Percentiles rank a stretch among this genome's conserved stretches.
phyloP scores from a whole-genome alignment of 225 moss, liverwort and hornwort species.

The Sphagnum contortum region DNA sequence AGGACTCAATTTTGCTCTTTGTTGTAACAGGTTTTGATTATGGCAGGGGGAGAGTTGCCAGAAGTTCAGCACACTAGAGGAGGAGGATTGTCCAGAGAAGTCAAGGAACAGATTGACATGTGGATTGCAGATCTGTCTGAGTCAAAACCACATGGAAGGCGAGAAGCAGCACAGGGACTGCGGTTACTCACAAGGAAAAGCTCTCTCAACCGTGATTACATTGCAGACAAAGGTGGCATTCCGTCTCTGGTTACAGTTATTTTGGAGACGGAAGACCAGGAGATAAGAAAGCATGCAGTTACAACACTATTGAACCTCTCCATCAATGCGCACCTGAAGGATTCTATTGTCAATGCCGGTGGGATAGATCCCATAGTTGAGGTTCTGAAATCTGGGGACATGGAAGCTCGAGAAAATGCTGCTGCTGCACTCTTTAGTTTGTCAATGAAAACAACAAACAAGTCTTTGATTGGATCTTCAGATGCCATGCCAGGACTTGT shows the following conservation, averaged over 20 bases:
- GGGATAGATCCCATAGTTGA: slow-evolving; percentile 63
- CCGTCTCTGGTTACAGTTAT: slow-evolving; percentile 45
- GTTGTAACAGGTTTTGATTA: neutral
- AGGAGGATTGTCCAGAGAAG: slow-evolving; percentile 1
- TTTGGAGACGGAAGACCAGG: slow-evolving; percentile 40
- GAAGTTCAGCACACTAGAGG: slow-evolving; percentile 2
- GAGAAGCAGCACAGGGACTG: slow-evolving; percentile 30
- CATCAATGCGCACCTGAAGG: slow-evolving; percentile 63
- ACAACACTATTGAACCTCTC: slow-evolving; percentile 84
- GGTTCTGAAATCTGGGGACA: slow-evolving; percentile 55
- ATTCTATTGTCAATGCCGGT: slow-evolving; percentile 57
- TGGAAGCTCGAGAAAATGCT: slow-evolving; percentile 80
- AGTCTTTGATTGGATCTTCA: slow-evolving; percentile 43
- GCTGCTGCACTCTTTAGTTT: slow-evolving; percentile 86
- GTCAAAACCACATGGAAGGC: slow-evolving; percentile 10
- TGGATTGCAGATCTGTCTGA: slow-evolving; percentile 31
- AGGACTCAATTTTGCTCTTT: too few relatives aligned
- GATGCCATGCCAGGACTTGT: slow-evolving; percentile 68
- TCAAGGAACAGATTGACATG: slow-evolving; percentile 26
- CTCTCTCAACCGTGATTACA: slow-evolving; percentile 60
- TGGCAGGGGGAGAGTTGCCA: slow-evolving; percentile 16
- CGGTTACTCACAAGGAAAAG: slow-evolving; percentile 63
- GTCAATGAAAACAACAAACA: slow-evolving; percentile 48
- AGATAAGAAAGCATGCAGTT: slow-evolving; percentile 68
- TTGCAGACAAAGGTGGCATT: slow-evolving; percentile 60